Conservation (phyloP, 2,329 filamentous ascomycete species). For the Exophiala alcalophila region DNA sequence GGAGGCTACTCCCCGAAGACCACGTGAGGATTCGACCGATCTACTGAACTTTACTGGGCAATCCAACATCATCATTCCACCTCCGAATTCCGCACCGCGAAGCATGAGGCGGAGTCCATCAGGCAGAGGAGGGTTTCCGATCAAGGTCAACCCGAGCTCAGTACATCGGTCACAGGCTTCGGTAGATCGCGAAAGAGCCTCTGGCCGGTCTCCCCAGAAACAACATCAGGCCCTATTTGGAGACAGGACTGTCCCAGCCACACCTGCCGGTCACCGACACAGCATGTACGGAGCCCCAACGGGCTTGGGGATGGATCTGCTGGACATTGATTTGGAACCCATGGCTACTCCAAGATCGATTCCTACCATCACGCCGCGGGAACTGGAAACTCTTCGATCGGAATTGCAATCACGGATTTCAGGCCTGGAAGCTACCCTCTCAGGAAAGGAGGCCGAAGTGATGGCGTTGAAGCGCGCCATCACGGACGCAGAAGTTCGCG, state of each 20-base stretch:
- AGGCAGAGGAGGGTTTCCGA: slow-evolving; percentile 34
- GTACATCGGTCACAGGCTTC: slow-evolving; percentile 31
- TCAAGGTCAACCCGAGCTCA: slow-evolving; percentile 30
- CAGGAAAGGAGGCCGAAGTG: slow-evolving; percentile 89
- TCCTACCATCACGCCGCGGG: slow-evolving; percentile 84
- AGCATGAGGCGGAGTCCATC: slow-evolving; percentile 38
- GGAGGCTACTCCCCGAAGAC: slow-evolving; percentile 49
- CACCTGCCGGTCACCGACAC: slow-evolving; percentile 31
- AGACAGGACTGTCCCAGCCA: slow-evolving; percentile 27
- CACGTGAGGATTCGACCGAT: slow-evolving; percentile 62
- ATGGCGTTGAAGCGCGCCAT: slow-evolving; percentile 82
- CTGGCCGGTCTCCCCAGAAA: slow-evolving; percentile 31
- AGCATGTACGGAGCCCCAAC: slow-evolving; percentile 27
- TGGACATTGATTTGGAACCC: slow-evolving; percentile 92
- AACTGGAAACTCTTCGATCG: slow-evolving; percentile 90
- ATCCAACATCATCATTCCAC: slow-evolving; percentile 53
- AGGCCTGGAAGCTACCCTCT: slow-evolving; percentile 85
- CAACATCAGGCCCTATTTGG: slow-evolving; percentile 21
- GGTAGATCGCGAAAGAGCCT: slow-evolving; percentile 30
- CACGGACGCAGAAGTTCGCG: slow-evolving; percentile 84
- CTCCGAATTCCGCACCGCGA: slow-evolving; percentile 46
- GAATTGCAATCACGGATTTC: slow-evolving; percentile 89
- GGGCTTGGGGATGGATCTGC: slow-evolving; percentile 45
- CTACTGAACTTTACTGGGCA: slow-evolving; percentile 88
- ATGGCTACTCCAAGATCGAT: slow-evolving; percentile 88